phyloP scores from a whole-genome alignment of 768 basidiomycete species.

The Phaeolepiota aurea region DNA sequence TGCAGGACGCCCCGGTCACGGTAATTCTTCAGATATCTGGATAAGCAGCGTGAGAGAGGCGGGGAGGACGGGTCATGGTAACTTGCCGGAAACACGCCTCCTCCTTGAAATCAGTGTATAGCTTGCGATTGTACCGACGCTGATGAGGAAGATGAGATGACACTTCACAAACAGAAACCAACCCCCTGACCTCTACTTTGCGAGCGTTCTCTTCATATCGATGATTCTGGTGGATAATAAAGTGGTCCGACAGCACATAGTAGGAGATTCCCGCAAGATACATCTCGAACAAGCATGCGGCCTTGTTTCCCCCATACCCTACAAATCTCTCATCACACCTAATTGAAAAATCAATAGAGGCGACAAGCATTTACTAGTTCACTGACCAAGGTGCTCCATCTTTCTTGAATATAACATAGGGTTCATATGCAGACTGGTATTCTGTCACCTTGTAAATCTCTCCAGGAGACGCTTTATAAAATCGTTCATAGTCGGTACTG shows the following conservation, averaged over 20 bases:
- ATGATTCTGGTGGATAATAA: constrained; percentile 84
- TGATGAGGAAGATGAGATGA: constrained; percentile 15
- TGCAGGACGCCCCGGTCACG: constrained; percentile 41
- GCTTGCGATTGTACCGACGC: constrained; percentile 66
- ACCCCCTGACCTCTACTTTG: constrained; percentile 50
- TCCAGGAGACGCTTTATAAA: constrained; percentile 51
- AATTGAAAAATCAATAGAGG: constrained; percentile 4
- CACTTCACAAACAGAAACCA: not conserved
- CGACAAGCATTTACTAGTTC: not conserved
- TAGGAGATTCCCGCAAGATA: constrained; percentile 80
- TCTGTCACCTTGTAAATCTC: constrained; percentile 67
- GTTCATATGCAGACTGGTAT: constrained; percentile 84
- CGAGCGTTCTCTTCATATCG: constrained; percentile 70
- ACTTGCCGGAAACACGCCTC: constrained; percentile 61
- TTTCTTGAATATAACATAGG: constrained; percentile 78
- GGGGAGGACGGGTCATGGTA: not conserved
- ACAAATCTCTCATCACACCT: constrained; percentile 92
- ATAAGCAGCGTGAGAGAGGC: not conserved
- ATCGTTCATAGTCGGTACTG: constrained; percentile 69
- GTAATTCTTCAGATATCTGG: constrained; percentile 59
- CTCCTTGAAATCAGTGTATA: constrained; percentile 69
- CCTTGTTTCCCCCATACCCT: constrained; percentile 90
- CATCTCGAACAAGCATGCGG: constrained; percentile 88
- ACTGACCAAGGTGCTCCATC: constrained; percentile 67
- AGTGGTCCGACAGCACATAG: constrained; percentile 81